These are phyloP conservation scores for Tuber brumale DNA, from an alignment of 495 filamentous ascomycete species.

Conservation along the genomic window DNA sequence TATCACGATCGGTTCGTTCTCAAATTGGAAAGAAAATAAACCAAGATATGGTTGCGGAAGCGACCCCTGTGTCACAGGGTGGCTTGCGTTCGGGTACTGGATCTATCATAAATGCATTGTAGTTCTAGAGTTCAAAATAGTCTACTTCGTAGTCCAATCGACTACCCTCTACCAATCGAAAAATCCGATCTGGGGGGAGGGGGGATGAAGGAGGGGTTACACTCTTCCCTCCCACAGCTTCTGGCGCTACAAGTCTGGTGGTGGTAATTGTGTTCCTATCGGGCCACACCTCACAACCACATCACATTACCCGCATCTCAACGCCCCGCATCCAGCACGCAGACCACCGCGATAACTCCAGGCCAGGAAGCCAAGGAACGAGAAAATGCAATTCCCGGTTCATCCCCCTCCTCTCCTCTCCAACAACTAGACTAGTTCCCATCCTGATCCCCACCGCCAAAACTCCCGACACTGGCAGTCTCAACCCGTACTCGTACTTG, in stretches of 20 bases:
- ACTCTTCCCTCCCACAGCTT: background rate
- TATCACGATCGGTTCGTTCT: background rate
- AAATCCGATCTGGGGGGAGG: background rate
- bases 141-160: background rate
- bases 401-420: background rate
- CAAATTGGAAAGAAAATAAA: background rate
- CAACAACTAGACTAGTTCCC: background rate
- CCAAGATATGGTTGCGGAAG: background rate
- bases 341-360: background rate
- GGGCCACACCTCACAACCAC: background rate
- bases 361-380: background rate
- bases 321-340: background rate
- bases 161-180: background rate
- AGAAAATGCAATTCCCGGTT: background rate
- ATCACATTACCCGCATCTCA: background rate
- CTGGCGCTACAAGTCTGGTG: background rate
- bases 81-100: background rate
- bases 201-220: background rate
- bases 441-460: background rate
- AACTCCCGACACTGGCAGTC: background rate
- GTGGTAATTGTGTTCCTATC: background rate
- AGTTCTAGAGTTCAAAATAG: background rate
- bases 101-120: background rate
- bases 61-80: background rate
- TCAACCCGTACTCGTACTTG: background rate